Conservation (phyloP, 1,139 yeast species). For the Debaryomyces psychrophilus region DNA sequence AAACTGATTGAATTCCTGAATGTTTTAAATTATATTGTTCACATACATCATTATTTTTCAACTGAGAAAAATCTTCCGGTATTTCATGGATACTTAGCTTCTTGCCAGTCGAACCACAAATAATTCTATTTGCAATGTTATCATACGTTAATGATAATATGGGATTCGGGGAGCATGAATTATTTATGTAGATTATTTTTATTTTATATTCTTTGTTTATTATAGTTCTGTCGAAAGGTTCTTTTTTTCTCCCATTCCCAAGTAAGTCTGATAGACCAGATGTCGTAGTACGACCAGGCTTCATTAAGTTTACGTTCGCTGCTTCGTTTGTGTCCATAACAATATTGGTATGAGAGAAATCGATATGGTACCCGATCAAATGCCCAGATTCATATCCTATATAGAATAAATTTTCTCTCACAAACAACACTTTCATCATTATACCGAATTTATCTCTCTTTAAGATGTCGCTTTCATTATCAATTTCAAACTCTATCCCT, state of each 20-base stretch:
- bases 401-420: conserved; percentile 29
- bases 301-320: background rate
- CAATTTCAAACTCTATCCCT: conserved; percentile 18
- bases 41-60: background rate
- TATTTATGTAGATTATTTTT: conserved; percentile 25
- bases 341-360: conserved; percentile 3
- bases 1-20: conserved; percentile 27
- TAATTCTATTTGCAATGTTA: conserved; percentile 19
- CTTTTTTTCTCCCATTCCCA: background rate
- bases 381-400: conserved; percentile 66
- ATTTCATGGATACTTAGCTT: conserved; percentile 31
- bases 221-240: conserved; percentile 17
- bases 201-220: conserved; percentile 27
- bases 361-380: conserved; percentile 36
- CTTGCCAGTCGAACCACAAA: conserved; percentile 50
- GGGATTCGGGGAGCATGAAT: conserved; percentile 54
- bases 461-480: conserved; percentile 17
- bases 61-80: background rate
- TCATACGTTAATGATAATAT: conserved; percentile 40
- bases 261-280: background rate
- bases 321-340: background rate
- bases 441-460: conserved; percentile 52
- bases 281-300: background rate
- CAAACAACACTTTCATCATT: conserved; percentile 52
- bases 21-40: conserved; percentile 18